Evolutionary conservation across 371 early-diverging fungal genomes (phyloP), one percentile per base, ranked within the genome.

Genomic region (Massospora cicadina): DNA sequence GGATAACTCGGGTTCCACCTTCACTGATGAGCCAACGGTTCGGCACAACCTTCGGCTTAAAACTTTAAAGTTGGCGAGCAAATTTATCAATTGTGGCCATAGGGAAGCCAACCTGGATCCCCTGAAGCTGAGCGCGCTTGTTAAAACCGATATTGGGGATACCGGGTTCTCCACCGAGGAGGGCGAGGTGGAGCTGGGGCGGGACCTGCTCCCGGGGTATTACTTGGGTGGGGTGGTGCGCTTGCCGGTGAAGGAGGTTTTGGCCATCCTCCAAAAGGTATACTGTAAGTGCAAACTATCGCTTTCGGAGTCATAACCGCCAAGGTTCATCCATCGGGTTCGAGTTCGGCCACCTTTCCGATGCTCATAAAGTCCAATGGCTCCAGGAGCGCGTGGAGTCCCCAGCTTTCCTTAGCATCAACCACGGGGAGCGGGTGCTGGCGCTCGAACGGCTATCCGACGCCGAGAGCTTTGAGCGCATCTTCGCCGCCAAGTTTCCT

Each of bases 301-400:
- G 21, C 24, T 17, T 25, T 63, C 17, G 29, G 32, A 33, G 29
- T 13, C 55, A 13, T 63, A 2, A 12, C 5, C 24, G 7, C 26
- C 29, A 43, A 85, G 86, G 84, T 70, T 89, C 90, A 57, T 78
- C 89, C 25, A 84, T 95, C 68, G 98, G 96, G 74, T 84, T 92
- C 62, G 98, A 98, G 72, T 98, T 93, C 79, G 87, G 90, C 65
- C 98, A 98, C 75, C 94, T 95, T 69, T 87, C 93, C 65, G 93
- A 95, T 10, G 28, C 23, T 2, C 21, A 54, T 3, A 7, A 54
- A 26, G 2, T n/a, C 21, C 28, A 63, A 82, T 30, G 79, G 82
- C 65, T 90, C 89, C 2, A 93, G 91, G 76, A 88, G 78, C 66
- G 58, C 28, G 43, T 33, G 23, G 55, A 58, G 33, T 1, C 54